Percentiles rank a stretch among this genome's conserved stretches.
phyloP scores from a whole-genome alignment of 2,329 filamentous ascomycete genomes.

The Fusarium subtropicale region DNA sequence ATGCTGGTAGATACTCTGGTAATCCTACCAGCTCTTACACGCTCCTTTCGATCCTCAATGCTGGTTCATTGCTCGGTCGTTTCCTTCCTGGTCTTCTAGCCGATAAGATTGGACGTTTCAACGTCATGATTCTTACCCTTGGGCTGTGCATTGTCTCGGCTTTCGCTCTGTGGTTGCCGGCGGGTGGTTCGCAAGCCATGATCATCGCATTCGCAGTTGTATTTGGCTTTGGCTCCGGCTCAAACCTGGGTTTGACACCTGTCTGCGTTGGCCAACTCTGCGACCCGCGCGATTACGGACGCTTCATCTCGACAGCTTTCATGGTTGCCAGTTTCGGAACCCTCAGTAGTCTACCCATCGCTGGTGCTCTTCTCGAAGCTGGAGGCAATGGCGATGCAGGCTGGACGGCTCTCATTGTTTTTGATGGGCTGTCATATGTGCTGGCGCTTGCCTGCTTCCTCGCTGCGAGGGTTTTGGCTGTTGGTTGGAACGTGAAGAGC shows the following conservation, averaged over 20 bases:
- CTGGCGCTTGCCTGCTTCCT: slow-evolving; percentile 37
- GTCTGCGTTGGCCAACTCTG: slow-evolving; percentile 87
- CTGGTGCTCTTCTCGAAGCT: slow-evolving; percentile 53
- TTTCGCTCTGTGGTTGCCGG: slow-evolving; percentile 78
- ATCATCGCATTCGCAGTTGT: slow-evolving; percentile 75
- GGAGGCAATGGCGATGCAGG: slow-evolving; percentile 45
- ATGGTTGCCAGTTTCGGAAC: slow-evolving; percentile 81
- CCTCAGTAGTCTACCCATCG: slow-evolving; percentile 60
- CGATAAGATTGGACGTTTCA: slow-evolving; percentile 83
- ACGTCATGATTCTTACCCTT: slow-evolving; percentile 78
- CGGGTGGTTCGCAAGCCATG: slow-evolving; percentile 63
- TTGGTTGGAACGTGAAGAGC: slow-evolving; percentile 35
- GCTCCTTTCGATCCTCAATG: slow-evolving; percentile 84
- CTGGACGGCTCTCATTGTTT: slow-evolving; percentile 55
- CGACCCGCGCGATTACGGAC: slow-evolving; percentile 78
- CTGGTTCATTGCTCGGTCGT: slow-evolving; percentile 79
- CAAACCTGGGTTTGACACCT: slow-evolving; percentile 80
- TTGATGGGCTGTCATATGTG: slow-evolving; percentile 50
- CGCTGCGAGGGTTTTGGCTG: slow-evolving; percentile 34
- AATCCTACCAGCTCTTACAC: slow-evolving; percentile 64
- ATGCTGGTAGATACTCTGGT: slow-evolving; percentile 62
- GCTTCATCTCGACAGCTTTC: slow-evolving; percentile 81
- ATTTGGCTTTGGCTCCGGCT: slow-evolving; percentile 84
- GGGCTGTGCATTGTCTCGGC: slow-evolving; percentile 64
- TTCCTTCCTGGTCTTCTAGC: slow-evolving; percentile 80